These are phyloP conservation scores for Nematodospora anomalae DNA, from an alignment of 1,139 yeast genomes.

Conservation along the genomic window DNA sequence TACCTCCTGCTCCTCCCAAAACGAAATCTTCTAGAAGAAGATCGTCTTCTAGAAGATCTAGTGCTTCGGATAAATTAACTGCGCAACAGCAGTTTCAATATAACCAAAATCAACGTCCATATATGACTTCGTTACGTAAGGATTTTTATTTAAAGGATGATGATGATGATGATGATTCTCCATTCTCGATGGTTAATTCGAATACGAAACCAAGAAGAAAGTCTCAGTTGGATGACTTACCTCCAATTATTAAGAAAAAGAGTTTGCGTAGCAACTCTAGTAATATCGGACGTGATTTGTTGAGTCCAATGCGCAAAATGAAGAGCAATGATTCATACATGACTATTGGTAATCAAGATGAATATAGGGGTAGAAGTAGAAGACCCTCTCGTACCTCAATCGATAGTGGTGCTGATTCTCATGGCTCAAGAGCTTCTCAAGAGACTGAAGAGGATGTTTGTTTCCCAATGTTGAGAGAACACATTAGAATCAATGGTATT, in stretches of 20 bases:
- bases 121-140: slow-evolving; percentile 15
- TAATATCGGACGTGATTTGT: slow-evolving; percentile 30
- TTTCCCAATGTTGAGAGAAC: slow-evolving; percentile 85
- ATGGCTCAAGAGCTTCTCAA: slow-evolving; percentile 69
- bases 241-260: slow-evolving; percentile 11
- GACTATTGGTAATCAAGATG: slow-evolving; percentile 2
- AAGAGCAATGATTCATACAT: slow-evolving; percentile 36
- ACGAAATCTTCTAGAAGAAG: slow-evolving; percentile 4
- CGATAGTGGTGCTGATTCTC: slow-evolving; percentile 69
- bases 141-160: slow-evolving; percentile 15
- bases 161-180: slow-evolving; percentile 10
- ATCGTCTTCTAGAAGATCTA: slow-evolving; percentile 8
- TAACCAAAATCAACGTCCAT: slow-evolving; percentile 7
- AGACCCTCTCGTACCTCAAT: slow-evolving; percentile 39
- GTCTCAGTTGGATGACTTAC: slow-evolving; percentile 27
- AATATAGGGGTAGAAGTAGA: slow-evolving; percentile 16
- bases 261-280: slow-evolving; percentile 15
- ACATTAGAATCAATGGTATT: slow-evolving; percentile 66
- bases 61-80: slow-evolving; percentile 2
- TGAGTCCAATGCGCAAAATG: slow-evolving; percentile 32
- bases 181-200: slow-evolving; percentile 8
- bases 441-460: slow-evolving; percentile 98
- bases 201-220: slow-evolving; percentile 18
- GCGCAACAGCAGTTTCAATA: slow-evolving; percentile 7
- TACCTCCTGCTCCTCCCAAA: slow-evolving; percentile 2